Conservation (phyloP, 2,329 filamentous ascomycete species). For the Aureobasidium pullulans region DNA sequence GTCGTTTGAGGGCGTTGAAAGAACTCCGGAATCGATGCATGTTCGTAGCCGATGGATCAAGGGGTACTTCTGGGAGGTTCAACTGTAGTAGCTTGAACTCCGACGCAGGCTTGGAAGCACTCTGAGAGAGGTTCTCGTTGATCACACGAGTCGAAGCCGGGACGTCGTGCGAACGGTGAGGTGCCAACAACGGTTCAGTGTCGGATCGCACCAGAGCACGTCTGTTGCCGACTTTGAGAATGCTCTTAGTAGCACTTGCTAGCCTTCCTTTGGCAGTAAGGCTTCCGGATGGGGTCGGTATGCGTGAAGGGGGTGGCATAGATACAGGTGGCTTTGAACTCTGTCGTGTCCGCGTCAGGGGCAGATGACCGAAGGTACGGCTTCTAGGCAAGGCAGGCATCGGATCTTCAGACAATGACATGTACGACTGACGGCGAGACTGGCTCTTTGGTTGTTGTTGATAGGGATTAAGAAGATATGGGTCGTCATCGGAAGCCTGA, state of each 20-base stretch:
- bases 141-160: constrained; percentile 20
- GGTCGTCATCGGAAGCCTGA: background rate
- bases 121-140: constrained; percentile 28
- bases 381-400: constrained; percentile 28
- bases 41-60: background rate
- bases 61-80: background rate
- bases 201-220: constrained; percentile 23
- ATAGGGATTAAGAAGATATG: constrained; percentile 20
- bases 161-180: constrained; percentile 14
- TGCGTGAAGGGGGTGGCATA: background rate
- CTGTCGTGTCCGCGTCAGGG: constrained; percentile 20
- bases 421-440: constrained; percentile 25
- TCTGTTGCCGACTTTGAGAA: constrained; percentile 6
- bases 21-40: background rate
- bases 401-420: constrained; percentile 27
- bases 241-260: constrained; percentile 13
- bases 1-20: background rate
- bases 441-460: constrained; percentile 17
- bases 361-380: constrained; percentile 30
- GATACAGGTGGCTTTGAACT: background rate
- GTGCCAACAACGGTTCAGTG: constrained; percentile 26
- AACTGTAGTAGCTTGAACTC: background rate
- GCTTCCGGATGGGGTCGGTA: constrained; percentile 8
- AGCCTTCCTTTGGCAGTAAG: constrained; percentile 8
- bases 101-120: constrained; percentile 18